Evolutionary conservation across 495 filamentous ascomycete species (phyloP).

Genomic region (Podospora pseudoanserina): DNA sequence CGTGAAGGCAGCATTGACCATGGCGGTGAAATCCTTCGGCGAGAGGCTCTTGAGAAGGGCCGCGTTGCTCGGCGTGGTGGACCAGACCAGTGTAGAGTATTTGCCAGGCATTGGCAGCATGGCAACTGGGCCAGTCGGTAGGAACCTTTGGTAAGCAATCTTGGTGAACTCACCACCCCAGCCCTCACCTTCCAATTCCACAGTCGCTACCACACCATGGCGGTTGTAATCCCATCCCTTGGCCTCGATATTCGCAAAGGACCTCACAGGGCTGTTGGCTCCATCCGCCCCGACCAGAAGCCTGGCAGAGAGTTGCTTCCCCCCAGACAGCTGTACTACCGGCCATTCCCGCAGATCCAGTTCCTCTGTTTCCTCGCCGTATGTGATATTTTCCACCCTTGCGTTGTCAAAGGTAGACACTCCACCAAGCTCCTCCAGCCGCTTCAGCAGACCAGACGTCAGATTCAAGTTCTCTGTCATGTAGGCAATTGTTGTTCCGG

Average conservation of each 20-base stretch:
- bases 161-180: slow-evolving; percentile 55
- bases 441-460: slow-evolving; percentile 66
- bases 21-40: slow-evolving; percentile 67
- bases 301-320: slow-evolving; percentile 65
- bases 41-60: slow-evolving; percentile 73
- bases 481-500: slow-evolving; percentile 67
- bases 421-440: slow-evolving; percentile 64
- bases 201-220: slow-evolving; percentile 86
- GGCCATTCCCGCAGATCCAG: slow-evolving; percentile 85
- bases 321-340: slow-evolving; percentile 63
- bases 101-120: slow-evolving; percentile 84
- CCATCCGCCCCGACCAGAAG: slow-evolving; percentile 92
- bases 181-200: slow-evolving; percentile 61
- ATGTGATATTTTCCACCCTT: slow-evolving; percentile 69
- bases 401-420: slow-evolving; percentile 70
- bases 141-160: slow-evolving; percentile 91
- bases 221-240: slow-evolving; percentile 91
- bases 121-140: slow-evolving; percentile 87
- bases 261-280: slow-evolving; percentile 86
- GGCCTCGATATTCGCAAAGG: slow-evolving; percentile 79
- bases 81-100: slow-evolving; percentile 86
- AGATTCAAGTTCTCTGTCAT: slow-evolving; percentile 96
- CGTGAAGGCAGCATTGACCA: slow-evolving; percentile 93
- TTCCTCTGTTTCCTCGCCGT: slow-evolving; percentile 65
- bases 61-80: slow-evolving; percentile 74